Evolutionary conservation across 768 basidiomycete species (phyloP), one percentile per base, ranked within the genome.

Genomic region (Termitomyces sp.): DNA sequence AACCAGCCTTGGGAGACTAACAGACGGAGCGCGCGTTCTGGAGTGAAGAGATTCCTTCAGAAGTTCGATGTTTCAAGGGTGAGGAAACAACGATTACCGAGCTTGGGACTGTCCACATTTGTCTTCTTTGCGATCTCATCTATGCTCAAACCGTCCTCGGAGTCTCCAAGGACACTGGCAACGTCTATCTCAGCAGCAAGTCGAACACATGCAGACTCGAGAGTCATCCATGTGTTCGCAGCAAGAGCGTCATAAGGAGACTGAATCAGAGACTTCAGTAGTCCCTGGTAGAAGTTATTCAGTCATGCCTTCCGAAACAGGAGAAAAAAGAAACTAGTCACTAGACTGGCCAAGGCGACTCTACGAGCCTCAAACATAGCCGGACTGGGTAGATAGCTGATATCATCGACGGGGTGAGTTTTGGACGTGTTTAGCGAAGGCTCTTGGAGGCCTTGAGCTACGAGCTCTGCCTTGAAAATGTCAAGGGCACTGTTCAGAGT

Each of bases 401-500:
- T 68, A n/a, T 72, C 69, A 64, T 75, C 72, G 47, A 71, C 71
- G 29, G 71, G 71, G 56, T 75, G 74, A 14, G 66, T 56, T 54
- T 73, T 70, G 0, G 71, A 71, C 0, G 74, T 71, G 41, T 68
- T 68, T 53, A 71, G 58, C 8, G 74, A 75, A 3, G 71, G 74
- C 59, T 74, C 72, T 7, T 71, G 61, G 12, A 75, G 64, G 47
- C 69, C 65, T 51, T 72, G 72, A 19, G 70, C 67, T 23, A 66
- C 66, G 29, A 75, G 64, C 59, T 75, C 75, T 8, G 70, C 69
- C 60, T 74, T 74, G 67, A 74, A 73, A 27, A 64, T 62, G 53
- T 76, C 73, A 42, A 76, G 69, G 12, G 75, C 75, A 37, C 56
- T 62, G 53, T 75, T 76, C 56, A 76, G 70, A 37, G 75, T 74